Evolutionary conservation across 331 rosid species (phyloP).

Genomic region (Malus hybrid): DNA sequence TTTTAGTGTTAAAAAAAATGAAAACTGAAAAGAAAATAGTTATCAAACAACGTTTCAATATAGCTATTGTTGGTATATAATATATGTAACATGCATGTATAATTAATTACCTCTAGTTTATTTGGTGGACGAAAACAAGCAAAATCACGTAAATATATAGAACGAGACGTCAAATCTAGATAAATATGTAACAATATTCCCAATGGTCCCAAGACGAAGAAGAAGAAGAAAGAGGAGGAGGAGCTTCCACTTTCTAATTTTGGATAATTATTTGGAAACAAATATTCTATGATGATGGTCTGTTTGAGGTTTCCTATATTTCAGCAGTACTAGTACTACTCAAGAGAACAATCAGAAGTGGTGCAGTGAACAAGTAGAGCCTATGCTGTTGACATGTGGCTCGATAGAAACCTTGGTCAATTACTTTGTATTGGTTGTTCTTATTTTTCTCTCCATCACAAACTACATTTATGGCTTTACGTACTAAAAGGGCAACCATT

Average conservation of each 20-base stretch:
- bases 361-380: slow-evolving; percentile 30
- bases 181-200: slow-evolving; percentile 16
- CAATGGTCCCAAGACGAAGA: slow-evolving; percentile 25
- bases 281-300: no score
- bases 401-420: no score
- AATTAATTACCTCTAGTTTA: slow-evolving; percentile 42
- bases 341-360: slow-evolving; percentile 16
- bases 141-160: slow-evolving; percentile 55
- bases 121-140: slow-evolving; percentile 58
- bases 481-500: no score
- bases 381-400: no score
- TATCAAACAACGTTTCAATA: no score
- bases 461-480: no score
- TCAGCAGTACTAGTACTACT: slow-evolving; percentile 3
- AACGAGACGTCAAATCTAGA: slow-evolving; percentile 24
- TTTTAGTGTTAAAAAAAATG: no score
- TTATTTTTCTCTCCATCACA: no score
- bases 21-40: no score
- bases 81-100: not conserved
- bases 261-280: not conserved
- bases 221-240: no score
- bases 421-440: no score
- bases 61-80: not conserved
- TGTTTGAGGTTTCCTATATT: slow-evolving; percentile 20
- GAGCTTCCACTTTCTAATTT: no score